A percentile compares a stretch with the other conserved stretches of the same genome.
These are phyloP conservation scores for Vararia minispora DNA, from an alignment of 768 basidiomycete species.

Conservation along the genomic window DNA sequence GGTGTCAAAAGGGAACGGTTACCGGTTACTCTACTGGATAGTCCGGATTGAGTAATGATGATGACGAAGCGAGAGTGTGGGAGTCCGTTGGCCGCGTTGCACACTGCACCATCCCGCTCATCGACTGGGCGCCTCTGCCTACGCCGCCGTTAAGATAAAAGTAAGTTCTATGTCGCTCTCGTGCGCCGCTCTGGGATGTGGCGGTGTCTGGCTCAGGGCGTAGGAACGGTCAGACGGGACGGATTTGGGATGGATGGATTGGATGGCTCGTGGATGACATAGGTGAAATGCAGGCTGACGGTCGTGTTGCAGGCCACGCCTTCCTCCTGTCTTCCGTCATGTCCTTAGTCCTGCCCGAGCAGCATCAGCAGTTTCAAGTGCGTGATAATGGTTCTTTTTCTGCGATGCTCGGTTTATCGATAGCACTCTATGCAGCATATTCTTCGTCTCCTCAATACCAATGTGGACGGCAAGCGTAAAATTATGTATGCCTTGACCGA, in stretches of 20 bases:
- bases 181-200: no score
- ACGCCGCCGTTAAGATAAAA: no score
- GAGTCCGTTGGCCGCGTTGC: no score
- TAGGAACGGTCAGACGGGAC: no score
- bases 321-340: slow-evolving; percentile 31
- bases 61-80: no score
- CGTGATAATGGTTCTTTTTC: slow-evolving; percentile 10
- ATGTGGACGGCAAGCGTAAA: slow-evolving; percentile 99
- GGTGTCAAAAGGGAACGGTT: no score
- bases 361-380: slow-evolving; percentile 94
- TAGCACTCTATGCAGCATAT: slow-evolving; percentile 61
- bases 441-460: slow-evolving; percentile 97
- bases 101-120: no score
- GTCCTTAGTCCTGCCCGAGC: slow-evolving; percentile 96
- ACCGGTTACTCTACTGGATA: no score
- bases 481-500: slow-evolving; percentile 99
- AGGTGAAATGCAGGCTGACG: slow-evolving; percentile 1
- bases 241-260: slow-evolving; percentile 13
- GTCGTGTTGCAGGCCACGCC: background rate
- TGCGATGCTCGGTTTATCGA: background rate
- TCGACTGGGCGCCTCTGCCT: no score
- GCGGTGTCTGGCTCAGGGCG: no score
- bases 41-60: no score
- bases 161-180: no score
- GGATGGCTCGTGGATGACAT: slow-evolving; percentile 9